These are phyloP conservation scores for Phytophthora meadii DNA, from an alignment of 352 stramenopile genomes.

Conservation along the genomic window DNA sequence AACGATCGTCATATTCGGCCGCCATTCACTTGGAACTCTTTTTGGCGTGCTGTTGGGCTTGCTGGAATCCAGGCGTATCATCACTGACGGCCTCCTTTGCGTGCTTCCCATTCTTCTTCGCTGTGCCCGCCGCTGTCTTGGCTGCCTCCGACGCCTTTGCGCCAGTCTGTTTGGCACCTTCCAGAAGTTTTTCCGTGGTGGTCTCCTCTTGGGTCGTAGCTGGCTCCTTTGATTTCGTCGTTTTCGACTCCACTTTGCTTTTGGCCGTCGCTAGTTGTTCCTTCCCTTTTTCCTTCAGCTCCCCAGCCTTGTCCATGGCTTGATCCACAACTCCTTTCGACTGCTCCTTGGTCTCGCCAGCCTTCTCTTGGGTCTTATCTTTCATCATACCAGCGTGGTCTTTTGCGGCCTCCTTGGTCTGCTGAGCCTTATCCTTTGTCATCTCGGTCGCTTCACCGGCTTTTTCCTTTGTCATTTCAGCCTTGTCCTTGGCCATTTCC, in stretches of 20 bases:
- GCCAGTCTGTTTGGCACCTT: constrained; percentile 21
- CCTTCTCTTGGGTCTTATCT: constrained; percentile 13
- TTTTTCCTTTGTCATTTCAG: constrained; percentile 30
- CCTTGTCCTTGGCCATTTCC: constrained; percentile 25
- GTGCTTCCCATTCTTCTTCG: constrained; percentile 15
- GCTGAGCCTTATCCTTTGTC: constrained; percentile 22
- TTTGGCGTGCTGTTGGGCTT: constrained; percentile 11
- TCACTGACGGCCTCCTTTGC: constrained; percentile 2
- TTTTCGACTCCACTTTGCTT: constrained; percentile 13
- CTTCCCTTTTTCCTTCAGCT: constrained; percentile 28
- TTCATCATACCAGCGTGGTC: constrained; percentile 21
- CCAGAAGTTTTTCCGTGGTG: constrained; percentile 14
- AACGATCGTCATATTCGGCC: constrained; percentile 16
- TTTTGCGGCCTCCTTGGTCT: constrained; percentile 32
- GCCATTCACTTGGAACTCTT: constrained; percentile 35
- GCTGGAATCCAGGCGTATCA: constrained; percentile 9
- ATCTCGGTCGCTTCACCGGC: constrained; percentile 11
- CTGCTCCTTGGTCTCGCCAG: constrained; percentile 18
- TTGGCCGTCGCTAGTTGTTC: constrained; percentile 27
- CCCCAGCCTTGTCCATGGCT: constrained; percentile 10
- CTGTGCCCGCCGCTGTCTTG: constrained; percentile 21
- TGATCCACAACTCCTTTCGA: constrained; percentile 13
- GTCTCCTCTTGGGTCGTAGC: constrained; percentile 21
- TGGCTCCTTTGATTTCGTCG: constrained; percentile 32
- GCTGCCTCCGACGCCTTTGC: constrained; percentile 30